Evolutionary conservation across 176 grass and related monocot genomes (phyloP), one percentile per base, ranked within the genome.

Genomic region (Microstegium vimineum): DNA sequence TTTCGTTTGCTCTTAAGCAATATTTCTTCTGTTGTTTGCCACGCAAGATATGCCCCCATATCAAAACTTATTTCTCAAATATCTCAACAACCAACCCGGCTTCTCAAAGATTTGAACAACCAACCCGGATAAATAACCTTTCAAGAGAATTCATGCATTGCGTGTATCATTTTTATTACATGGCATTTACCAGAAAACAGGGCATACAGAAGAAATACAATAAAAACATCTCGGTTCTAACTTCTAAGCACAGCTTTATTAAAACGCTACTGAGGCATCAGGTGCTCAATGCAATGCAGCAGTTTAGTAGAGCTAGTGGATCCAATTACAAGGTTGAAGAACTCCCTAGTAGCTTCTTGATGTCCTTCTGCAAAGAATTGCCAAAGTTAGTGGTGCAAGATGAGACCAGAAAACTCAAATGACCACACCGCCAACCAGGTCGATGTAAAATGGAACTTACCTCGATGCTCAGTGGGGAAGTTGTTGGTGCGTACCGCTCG

Each of bases 401-500:
- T 10, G 26, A 26, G 8, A 28, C 20, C 31, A 54, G 32, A 22
- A 22, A 77, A 32, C 11, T 10, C 36, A 42, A 12, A 57, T 27
- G 65, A 83, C 30, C 17, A 62, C 2, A 54, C 32, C 32, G 15
- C 33, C 12, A 5, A 57, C 26, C 5, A 31, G 7, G 65, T 6
- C 10, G 38, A 13, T 41, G 35, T 11, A 32, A 62, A 6, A 71
- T 28, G 11, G 54, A 31, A 56, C 69, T 82, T 89, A 94, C 91
- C 89, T 97, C 89, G 9, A 97, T 90, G 86, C 91, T 97, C 59
- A 97, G 82, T 8, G 94, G 91, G 26, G 94, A 92, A 35, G 91
- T 97, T 57, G 91, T 97, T 2, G 94, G 94, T 33, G 94, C 87
- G 15, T 97, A 97, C 34, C 94, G 94, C 70, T 97, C 91, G 68